Evolutionary conservation across 306 rosid genomes (phyloP).

Genomic region (Prunus persica): Prunus_persica_NCBIv2 NC_034009.1:9646001-9646500

Average conservation of each 20-base stretch:
- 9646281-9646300: conserved; percentile 47
- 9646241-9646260: conserved; percentile 85
- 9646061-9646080: conserved; percentile 93
- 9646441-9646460: neutral
- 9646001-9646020: conserved; percentile 65
- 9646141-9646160: conserved; percentile 74
- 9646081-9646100: conserved; percentile 83
- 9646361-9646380: neutral
- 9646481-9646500: no score
- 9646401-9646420: conserved; percentile 6
- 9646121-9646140: conserved; percentile 46
- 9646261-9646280: conserved; percentile 68
- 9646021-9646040: conserved; percentile 70
- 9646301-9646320: conserved; percentile 6
- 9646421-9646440: neutral
- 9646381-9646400: neutral
- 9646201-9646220: conserved; percentile 63
- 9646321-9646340: neutral
- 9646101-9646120: conserved; percentile 51
- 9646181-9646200: conserved; percentile 83
- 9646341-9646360: neutral
- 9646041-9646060: conserved; percentile 82
- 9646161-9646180: conserved; percentile 73
- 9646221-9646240: conserved; percentile 74
- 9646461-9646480: neutral